Evolutionary conservation across 164 flowering plant genomes (phyloP).

Genomic region (Macadamia integrifolia): DNA sequence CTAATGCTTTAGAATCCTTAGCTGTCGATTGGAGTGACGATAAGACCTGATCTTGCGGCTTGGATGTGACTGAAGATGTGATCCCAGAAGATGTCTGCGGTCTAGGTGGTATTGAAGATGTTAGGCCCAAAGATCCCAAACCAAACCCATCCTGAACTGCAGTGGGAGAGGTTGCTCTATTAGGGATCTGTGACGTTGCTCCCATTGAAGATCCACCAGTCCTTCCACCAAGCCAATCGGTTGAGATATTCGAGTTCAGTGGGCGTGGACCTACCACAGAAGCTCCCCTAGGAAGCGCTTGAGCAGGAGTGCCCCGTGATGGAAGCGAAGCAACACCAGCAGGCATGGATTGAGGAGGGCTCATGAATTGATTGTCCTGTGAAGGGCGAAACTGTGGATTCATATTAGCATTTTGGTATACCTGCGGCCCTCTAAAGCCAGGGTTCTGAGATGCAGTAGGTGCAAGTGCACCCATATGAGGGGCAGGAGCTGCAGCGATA

Average conservation of each 20-base stretch:
- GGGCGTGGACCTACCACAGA: conserved; percentile 16
- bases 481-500: conserved; percentile 28
- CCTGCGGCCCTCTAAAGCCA: conserved; percentile 52
- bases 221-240: conserved; percentile 50
- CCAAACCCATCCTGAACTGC: conserved; percentile 22
- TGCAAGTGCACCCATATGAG: conserved; percentile 32
- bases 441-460: conserved; percentile 41
- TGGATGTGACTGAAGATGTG: conserved; percentile 14
- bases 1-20: conserved; percentile 44
- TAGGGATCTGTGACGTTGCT: conserved; percentile 32
- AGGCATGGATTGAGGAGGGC: conserved; percentile 49
- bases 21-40: conserved; percentile 28
- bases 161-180: conserved; percentile 33
- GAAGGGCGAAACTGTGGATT: conserved; percentile 44
- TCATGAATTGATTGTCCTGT: conserved; percentile 42
- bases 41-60: conserved; percentile 26
- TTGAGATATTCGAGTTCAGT: conserved; percentile 42
- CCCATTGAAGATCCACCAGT: conserved; percentile 29
- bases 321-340: conserved; percentile 36
- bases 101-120: neutral
- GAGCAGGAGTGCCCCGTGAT: conserved; percentile 28
- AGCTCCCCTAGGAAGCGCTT: conserved; percentile 36
- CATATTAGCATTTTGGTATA: conserved; percentile 28
- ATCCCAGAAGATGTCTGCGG: neutral
- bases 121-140: conserved; percentile 13